A percentile compares a stretch with the other conserved stretches of the same genome.
Conservation (phyloP, 2,329 filamentous ascomycete genomes). For the Xylariaceae sp. region DNA sequence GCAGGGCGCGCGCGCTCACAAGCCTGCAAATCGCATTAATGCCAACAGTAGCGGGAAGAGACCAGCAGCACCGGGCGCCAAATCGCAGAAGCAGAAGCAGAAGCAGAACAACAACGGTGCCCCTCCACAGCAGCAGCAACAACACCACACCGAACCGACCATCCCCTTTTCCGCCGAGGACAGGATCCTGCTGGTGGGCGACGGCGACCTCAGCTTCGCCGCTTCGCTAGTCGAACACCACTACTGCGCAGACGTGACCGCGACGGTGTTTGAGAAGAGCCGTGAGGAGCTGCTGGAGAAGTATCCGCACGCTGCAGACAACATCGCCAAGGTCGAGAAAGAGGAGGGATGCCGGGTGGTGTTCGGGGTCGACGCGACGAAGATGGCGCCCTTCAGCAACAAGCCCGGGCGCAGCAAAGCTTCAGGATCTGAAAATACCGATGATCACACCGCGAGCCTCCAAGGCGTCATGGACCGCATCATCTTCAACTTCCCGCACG, state of each 20-base stretch:
- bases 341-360: constrained; percentile 54
- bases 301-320: constrained; percentile 72
- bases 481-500: constrained; percentile 97
- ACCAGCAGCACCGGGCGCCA: constrained; percentile 2
- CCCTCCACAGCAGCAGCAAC: constrained; percentile 32
- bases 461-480: constrained; percentile 71
- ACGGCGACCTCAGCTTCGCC: constrained; percentile 83
- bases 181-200: constrained; percentile 77
- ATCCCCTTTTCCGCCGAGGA: constrained; percentile 74
- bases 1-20: constrained; percentile 28
- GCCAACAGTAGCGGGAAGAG: constrained; percentile 17
- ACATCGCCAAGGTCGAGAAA: constrained; percentile 60
- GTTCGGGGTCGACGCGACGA: constrained; percentile 73
- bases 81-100: constrained; percentile 22
- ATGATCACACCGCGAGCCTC: constrained; percentile 1
- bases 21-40: constrained; percentile 24
- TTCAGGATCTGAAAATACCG: neutral
- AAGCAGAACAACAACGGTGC: constrained; percentile 2
- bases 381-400: constrained; percentile 59
- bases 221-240: constrained; percentile 70
- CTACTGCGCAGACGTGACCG: constrained; percentile 69
- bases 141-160: constrained; percentile 52
- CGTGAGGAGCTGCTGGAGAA: constrained; percentile 68
- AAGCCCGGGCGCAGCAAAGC: constrained; percentile 39
- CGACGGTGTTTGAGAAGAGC: constrained; percentile 70